These are phyloP conservation scores for Adansonia digitata DNA, from an alignment of 345 rosid genomes.

Conservation along the genomic window DNA sequence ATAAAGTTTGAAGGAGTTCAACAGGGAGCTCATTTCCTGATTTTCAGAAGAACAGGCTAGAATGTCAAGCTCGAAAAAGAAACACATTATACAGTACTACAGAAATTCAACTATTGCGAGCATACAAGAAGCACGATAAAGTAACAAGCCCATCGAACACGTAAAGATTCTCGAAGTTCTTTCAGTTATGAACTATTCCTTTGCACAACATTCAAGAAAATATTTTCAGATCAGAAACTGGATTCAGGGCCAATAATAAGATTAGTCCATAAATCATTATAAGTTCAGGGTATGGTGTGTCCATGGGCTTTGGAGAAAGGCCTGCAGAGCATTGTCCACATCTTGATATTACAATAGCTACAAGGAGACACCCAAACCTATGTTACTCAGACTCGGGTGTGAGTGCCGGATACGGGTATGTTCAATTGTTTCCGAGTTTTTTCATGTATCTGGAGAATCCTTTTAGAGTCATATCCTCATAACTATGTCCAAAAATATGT, in stretches of 20 bases:
- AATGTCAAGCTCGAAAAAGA: slow-evolving; percentile 8
- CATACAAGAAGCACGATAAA: not conserved
- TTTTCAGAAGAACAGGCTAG: slow-evolving; percentile 28
- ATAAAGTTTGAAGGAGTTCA: slow-evolving; percentile 72
- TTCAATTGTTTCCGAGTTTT: no score
- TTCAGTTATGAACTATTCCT: not conserved
- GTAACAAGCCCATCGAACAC: not conserved
- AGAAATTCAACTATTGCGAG: not conserved
- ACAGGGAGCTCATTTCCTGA: slow-evolving; percentile 91
- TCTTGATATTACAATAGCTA: not conserved
- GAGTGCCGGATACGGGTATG: no score
- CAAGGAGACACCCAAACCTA: no score
- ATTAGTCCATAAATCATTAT: not conserved
- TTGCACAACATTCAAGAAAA: not conserved
- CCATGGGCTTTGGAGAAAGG: not conserved
- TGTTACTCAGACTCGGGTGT: no score
- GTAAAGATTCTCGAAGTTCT: not conserved
- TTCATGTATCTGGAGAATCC: no score
- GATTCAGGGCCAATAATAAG: not conserved
- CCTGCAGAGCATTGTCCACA: not conserved
- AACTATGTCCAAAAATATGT: no score
- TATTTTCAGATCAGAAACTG: not conserved
- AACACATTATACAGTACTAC: slow-evolving; percentile 1
- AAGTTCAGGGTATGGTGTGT: not conserved
- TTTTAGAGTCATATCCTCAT: no score